Percentiles rank a stretch among this genome's conserved stretches.
These are phyloP conservation scores for Lentinula lateritia DNA, from an alignment of 768 basidiomycete species.

Conservation along the genomic window DNA sequence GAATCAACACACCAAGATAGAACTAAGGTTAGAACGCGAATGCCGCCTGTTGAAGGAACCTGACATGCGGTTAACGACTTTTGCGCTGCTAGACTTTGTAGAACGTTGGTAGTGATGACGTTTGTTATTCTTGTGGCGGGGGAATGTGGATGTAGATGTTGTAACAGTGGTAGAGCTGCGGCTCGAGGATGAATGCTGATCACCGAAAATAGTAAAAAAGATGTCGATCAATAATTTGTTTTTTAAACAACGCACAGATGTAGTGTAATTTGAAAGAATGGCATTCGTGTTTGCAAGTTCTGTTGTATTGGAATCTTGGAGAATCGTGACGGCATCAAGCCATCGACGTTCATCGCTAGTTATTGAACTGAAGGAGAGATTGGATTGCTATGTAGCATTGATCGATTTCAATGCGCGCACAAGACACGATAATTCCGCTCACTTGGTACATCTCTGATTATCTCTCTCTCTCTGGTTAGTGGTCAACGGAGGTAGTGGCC, in stretches of 20 bases:
- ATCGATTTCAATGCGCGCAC: not conserved
- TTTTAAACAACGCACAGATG: constrained; percentile 3
- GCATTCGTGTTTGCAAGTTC: not conserved
- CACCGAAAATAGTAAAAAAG: not conserved
- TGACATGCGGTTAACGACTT: constrained; percentile 5
- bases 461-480: not conserved
- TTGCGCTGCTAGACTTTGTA: constrained; percentile 12
- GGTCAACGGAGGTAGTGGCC: constrained; percentile 13
- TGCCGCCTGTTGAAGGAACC: constrained; percentile 4
- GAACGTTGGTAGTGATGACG: constrained; percentile 12
- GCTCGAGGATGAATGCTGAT: constrained; percentile 3
- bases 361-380: constrained; percentile 24
- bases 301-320: constrained; percentile 7
- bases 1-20: constrained; percentile 1
- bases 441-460: constrained; percentile 5
- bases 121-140: constrained; percentile 3
- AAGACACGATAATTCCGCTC: not conserved
- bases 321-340: constrained; percentile 35
- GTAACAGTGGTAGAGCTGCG: constrained; percentile 3
- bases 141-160: not conserved
- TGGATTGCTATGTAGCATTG: constrained; percentile 18
- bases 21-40: constrained; percentile 4
- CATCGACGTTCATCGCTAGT: constrained; percentile 45
- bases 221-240: not conserved
- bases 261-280: constrained; percentile 9